Base-by-base conservation (phyloP, 768 basidiomycete genomes). In the Gloeostereum incarnatum region DNA sequence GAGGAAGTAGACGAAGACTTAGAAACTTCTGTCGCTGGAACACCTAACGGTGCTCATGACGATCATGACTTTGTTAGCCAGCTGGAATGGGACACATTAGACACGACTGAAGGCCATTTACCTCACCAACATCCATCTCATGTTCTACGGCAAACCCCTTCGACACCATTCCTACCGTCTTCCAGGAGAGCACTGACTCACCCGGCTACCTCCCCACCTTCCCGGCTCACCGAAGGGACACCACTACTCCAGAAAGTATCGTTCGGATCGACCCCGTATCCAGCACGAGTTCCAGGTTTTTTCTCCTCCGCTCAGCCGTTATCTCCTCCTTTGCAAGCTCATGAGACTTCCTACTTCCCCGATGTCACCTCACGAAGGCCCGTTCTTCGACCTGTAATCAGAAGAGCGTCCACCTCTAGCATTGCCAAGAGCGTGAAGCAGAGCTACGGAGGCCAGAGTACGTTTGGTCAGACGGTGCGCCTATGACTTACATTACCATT, bases 401-500 rank as follows among this genome's bases (percentile, higher is more conserved):
- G 46, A 26, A 58, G 60, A 21, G 59, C 58, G 30, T 50, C 56
- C 22, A 65, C 66, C 32, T 54, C 53, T 16, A 49, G 45, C 30
- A 66, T 60, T 23, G 46, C 49, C 24, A 54, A 48, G 22, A 54
- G 47, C 35, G 40, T 48, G 16, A 57, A 52, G 35, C 52, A 63
- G 39, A 44, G 57, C 32, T 63, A 63, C 40, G 59, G 56, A 4
- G 81, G 81, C 5, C 66, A 72, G 50, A 84, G 81, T 42, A 82
- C 81, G 6, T 83, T 77, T 47, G 79, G 80, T 17, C 81, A 84
- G 53, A 82, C 80, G 33, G 81, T 81, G 46, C 41, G 75, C 46
- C 19, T 41, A 23, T 0, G 20, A 29, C n/a, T n/a, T 9, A 11
- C 31, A 16, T 20, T 32, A 21, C 25, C n/a, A n/a, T 7, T 19